These are phyloP conservation scores for Calonectria leucothoes DNA, from an alignment of 2,329 filamentous ascomycete genomes.

Conservation along the genomic window DNA sequence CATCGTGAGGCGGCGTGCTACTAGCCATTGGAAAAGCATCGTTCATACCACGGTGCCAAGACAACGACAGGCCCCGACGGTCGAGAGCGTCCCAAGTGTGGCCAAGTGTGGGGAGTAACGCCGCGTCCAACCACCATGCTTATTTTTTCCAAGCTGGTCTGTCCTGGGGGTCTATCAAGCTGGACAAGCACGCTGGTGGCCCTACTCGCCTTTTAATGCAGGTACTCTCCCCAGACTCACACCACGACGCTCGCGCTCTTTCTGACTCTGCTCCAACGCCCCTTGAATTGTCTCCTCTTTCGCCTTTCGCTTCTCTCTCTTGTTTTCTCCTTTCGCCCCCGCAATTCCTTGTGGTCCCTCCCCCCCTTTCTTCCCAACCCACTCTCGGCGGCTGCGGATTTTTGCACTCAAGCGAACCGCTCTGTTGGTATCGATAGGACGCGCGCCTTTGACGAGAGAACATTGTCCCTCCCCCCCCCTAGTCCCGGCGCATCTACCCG, in stretches of 20 bases:
- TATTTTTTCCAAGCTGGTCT: slow-evolving; percentile 26
- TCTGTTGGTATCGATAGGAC: slow-evolving; percentile 43
- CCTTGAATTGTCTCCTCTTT: slow-evolving; percentile 39
- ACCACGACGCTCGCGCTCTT: slow-evolving; percentile 42
- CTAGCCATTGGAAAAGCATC: slow-evolving; percentile 36
- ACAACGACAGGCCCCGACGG: slow-evolving; percentile 23
- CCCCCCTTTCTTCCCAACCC: slow-evolving; percentile 35
- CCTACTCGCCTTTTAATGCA: slow-evolving; percentile 43
- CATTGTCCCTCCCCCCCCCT: slow-evolving; percentile 24
- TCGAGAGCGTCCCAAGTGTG: slow-evolving; percentile 31
- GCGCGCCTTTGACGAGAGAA: slow-evolving; percentile 33
- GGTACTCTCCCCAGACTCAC: slow-evolving; percentile 44
- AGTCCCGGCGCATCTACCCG: slow-evolving; percentile 27
- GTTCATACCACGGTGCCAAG: slow-evolving; percentile 35
- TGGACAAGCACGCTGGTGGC: slow-evolving; percentile 1
- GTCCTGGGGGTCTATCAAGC: background rate
- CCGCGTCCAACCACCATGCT: slow-evolving; percentile 37
- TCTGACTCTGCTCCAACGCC: slow-evolving; percentile 43
- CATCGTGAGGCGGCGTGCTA: slow-evolving; percentile 40
- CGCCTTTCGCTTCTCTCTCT: slow-evolving; percentile 35
- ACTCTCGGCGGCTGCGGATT: slow-evolving; percentile 38
- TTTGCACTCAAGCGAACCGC: slow-evolving; percentile 44
- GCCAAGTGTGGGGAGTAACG: slow-evolving; percentile 36
- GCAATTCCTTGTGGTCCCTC: slow-evolving; percentile 38
- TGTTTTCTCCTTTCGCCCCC: slow-evolving; percentile 42